Conservation (phyloP, 495 filamentous ascomycete species). For the Astrothelium subdiscretum region DNA sequence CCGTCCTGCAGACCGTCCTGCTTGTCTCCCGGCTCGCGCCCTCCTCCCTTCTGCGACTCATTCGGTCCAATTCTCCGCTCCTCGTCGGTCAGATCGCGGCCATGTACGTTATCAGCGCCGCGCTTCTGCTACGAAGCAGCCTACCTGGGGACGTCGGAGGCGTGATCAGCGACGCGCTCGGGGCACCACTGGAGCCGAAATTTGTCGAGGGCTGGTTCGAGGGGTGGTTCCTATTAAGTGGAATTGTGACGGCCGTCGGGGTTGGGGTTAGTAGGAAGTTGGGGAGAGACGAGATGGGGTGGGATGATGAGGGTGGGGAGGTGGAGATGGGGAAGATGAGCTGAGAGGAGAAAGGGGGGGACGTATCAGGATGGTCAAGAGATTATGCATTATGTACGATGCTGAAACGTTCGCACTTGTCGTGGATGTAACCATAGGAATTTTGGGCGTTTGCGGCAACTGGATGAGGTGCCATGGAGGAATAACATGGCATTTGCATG, state of each 20-base stretch:
- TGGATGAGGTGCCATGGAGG: background rate
- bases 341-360: constrained; percentile 9
- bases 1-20: constrained; percentile 62
- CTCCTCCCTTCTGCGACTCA: constrained; percentile 39
- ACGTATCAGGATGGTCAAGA: too few relatives aligned
- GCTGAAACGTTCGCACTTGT: too few relatives aligned
- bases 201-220: constrained; percentile 88
- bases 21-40: constrained; percentile 62
- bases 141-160: constrained; percentile 59
- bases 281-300: constrained; percentile 38
- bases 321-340: constrained; percentile 56
- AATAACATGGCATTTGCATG: background rate
- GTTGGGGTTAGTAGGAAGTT: constrained; percentile 58
- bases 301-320: constrained; percentile 53
- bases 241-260: constrained; percentile 47
- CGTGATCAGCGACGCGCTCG: constrained; percentile 60
- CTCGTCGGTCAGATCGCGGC: constrained; percentile 63
- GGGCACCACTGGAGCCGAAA: constrained; percentile 49
- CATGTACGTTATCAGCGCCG: constrained; percentile 67
- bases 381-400: too few relatives aligned
- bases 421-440: too few relatives aligned
- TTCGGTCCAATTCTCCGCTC: constrained; percentile 57
- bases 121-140: constrained; percentile 60
- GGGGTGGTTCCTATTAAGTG: constrained; percentile 60
- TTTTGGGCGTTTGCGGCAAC: too few relatives aligned